Percentiles rank a stretch among this genome's conserved stretches.
These are phyloP conservation scores for Agaricus sinodeliciosus DNA, from an alignment of 768 basidiomycete species.

Conservation along the genomic window DNA sequence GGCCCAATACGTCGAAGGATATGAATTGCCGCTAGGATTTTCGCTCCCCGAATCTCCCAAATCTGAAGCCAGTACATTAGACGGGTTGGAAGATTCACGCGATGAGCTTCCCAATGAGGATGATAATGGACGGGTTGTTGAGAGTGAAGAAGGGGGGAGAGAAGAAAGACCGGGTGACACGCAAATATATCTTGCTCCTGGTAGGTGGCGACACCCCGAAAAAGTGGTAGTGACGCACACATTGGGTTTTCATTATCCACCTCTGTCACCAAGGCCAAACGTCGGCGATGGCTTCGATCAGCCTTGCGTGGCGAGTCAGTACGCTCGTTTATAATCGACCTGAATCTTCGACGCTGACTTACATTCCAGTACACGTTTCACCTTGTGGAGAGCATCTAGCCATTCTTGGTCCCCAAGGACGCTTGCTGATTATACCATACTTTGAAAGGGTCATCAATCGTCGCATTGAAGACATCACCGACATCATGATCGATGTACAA, in stretches of 20 bases:
- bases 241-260: background rate
- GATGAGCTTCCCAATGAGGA: background rate
- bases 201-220: background rate
- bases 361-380: conserved; percentile 36
- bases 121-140: background rate
- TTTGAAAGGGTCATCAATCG: conserved; percentile 30
- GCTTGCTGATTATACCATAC: conserved; percentile 34
- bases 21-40: background rate
- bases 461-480: conserved; percentile 20
- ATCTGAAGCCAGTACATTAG: background rate
- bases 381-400: conserved; percentile 42
- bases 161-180: background rate
- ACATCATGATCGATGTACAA: conserved; percentile 31
- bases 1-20: background rate
- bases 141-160: background rate
- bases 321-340: background rate
- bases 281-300: too few relatives aligned
- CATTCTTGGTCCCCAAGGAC: conserved; percentile 29
- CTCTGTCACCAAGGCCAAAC: too few relatives aligned
- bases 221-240: background rate
- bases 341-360: background rate
- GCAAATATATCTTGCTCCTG: background rate
- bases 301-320: background rate
- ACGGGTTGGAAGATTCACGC: background rate
- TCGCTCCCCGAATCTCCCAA: background rate